Evolutionary conservation across 139 green algal genomes (phyloP), one percentile per base, ranked within the genome.

Genomic region (Pseudopediastrum boryanum): DNA sequence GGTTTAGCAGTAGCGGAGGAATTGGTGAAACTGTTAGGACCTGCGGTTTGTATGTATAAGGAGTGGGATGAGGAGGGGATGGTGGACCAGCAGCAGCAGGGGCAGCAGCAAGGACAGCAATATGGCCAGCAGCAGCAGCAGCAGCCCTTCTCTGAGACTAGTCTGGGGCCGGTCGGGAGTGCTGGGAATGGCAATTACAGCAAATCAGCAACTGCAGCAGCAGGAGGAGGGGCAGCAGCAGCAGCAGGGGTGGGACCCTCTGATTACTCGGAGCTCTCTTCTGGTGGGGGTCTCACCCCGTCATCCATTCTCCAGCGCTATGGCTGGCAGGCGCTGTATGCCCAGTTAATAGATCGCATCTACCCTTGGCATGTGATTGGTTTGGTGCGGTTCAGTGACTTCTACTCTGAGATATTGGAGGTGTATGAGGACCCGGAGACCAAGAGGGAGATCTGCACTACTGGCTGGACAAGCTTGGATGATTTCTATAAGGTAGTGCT

Each of bases 401-500:
- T 72, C 39, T 21, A 39, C 7, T 50, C 44, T 29, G 56, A 71
- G 4, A 36, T 85, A 61, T 36, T 91, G 71, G 64, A 58, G 7
- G 59, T 71, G 41, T 85, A 73, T n/a, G 38, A 78, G 4, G 56
- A 35, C 21, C 21, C 72, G 6, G 50, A 59, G 23, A 31, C 46
- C 38, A 56, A 58, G 23, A 23, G 46, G 39, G 25, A 73, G 51
- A 58, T 72, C 21, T 6, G 70, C 0, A 42, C 38, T 9, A 97
- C 94, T 3, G 95, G 93, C 42, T 98, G 94, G 95, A 59, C 68
- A 6, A 72, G 48, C 7, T 67, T 98, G 64, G 94, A 98, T 74
- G 58, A 86, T 31, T 85, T 89, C 66, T 99, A 98, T 87, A 75
- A 61, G 51, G 79, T 89, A 42, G 1, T 36, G 9, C 13, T 51